Conservation (phyloP, 306 rosid genomes). For the Cucurbita pepo region DNA sequence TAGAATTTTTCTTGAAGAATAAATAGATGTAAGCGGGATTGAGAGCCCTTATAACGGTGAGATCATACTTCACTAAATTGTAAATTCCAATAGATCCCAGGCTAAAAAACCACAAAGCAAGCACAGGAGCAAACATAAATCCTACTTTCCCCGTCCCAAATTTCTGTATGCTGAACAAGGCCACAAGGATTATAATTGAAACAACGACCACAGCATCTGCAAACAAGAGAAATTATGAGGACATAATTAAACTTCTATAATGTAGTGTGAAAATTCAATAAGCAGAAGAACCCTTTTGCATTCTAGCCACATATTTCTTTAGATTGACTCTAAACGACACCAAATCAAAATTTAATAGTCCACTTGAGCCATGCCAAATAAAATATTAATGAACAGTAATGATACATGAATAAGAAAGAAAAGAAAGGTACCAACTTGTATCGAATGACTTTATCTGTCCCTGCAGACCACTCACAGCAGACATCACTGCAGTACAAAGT, state of each 20-base stretch:
- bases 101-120: conserved; percentile 85
- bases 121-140: conserved; percentile 71
- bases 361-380: background rate
- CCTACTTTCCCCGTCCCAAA: conserved; percentile 90
- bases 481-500: conserved; percentile 48
- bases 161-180: conserved; percentile 68
- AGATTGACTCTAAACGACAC: background rate
- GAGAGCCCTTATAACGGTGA: conserved; percentile 64
- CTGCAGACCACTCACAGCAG: conserved; percentile 86
- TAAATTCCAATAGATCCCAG: conserved; percentile 78
- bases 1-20: conserved; percentile 66
- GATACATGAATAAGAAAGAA: background rate
- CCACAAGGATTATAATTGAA: conserved; percentile 50
- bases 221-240: conserved; percentile 12
- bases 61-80: conserved; percentile 46
- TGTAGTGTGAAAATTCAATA: background rate
- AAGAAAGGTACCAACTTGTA: conserved; percentile 44
- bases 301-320: background rate
- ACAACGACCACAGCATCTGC: conserved; percentile 58
- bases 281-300: background rate
- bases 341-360: background rate
- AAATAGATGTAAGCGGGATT: conserved; percentile 78
- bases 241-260: background rate
- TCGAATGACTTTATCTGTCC: conserved; percentile 52
- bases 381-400: background rate